Conservation (phyloP, 148 eudicot genomes). For the Spergularia bocconei region DNA sequence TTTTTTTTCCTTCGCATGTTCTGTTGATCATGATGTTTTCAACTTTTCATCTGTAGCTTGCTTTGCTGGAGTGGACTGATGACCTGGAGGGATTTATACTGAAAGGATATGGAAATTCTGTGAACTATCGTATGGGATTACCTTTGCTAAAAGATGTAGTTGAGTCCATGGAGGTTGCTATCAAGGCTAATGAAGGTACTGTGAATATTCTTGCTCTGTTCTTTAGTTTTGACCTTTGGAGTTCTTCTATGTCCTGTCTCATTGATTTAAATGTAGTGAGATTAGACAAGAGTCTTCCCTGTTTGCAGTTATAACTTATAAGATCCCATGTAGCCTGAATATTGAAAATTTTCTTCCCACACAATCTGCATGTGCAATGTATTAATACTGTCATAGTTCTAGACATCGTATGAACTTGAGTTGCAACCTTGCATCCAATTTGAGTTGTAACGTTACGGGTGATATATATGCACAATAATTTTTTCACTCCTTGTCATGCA, state of each 20-base stretch:
- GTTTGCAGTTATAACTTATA: background rate
- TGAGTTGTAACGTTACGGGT: background rate
- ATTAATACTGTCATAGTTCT: background rate
- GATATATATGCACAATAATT: background rate
- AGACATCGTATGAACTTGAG: background rate
- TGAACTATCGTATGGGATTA: constrained; percentile 90
- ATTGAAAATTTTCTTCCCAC: background rate
- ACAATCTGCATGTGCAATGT: background rate
- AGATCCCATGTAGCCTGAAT: background rate
- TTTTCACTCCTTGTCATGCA: constrained; percentile 27
- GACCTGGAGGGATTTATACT: constrained; percentile 78
- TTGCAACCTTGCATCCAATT: background rate
- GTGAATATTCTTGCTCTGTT: background rate
- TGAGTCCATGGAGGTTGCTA: constrained; percentile 85
- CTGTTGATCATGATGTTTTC: background rate
- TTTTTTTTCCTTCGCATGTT: background rate
- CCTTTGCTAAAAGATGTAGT: constrained; percentile 89
- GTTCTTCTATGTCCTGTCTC: background rate
- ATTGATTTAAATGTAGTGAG: background rate
- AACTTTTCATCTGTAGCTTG: constrained; percentile 41
- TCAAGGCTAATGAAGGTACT: constrained; percentile 76
- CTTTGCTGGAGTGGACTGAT: constrained; percentile 90
- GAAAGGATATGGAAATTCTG: constrained; percentile 88
- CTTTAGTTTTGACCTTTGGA: background rate
- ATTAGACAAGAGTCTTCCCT: background rate